phyloP scores from a whole-genome alignment of 2,329 filamentous ascomycete genomes.

The Colletotrichum tropicicola region DNA sequence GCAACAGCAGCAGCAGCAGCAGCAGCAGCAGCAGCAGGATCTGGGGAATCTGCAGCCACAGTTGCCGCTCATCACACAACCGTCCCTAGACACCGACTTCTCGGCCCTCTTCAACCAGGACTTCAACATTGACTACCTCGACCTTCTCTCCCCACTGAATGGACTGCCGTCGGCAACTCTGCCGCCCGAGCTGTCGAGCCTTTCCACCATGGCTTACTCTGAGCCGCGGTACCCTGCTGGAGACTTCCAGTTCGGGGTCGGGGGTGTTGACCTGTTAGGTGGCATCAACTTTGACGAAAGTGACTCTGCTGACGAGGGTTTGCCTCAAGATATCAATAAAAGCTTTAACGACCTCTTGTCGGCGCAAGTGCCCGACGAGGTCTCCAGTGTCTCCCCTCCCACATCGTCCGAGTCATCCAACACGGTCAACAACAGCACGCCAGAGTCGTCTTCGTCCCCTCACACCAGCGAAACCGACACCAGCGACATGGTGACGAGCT shows the following conservation, averaged over 20 bases:
- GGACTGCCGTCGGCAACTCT: conserved; percentile 17
- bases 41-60: too few relatives aligned
- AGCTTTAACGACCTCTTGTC: conserved; percentile 19
- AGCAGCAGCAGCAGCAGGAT: not conserved
- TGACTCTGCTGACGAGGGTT: conserved; percentile 34
- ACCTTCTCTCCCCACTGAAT: conserved; percentile 37
- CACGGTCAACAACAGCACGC: not conserved
- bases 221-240: conserved; percentile 24
- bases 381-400: not conserved
- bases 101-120: conserved; percentile 43
- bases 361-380: conserved; percentile 12
- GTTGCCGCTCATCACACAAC: conserved; percentile 18
- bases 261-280: conserved; percentile 40
- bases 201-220: conserved; percentile 9
- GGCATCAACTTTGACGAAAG: conserved; percentile 44
- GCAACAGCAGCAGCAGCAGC: not conserved
- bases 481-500: not conserved
- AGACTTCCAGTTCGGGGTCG: conserved; percentile 31
- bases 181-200: conserved; percentile 1
- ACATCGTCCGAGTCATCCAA: conserved; percentile 14
- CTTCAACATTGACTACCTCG: conserved; percentile 45
- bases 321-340: conserved; percentile 40
- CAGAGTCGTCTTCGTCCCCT: conserved; percentile 13
- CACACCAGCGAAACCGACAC: not conserved
- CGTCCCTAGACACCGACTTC: conserved; percentile 41